Evolutionary conservation across 2,329 filamentous ascomycete species (phyloP), one percentile per base, ranked within the genome.

Genomic region (Hypoxylon sp.): DNA sequence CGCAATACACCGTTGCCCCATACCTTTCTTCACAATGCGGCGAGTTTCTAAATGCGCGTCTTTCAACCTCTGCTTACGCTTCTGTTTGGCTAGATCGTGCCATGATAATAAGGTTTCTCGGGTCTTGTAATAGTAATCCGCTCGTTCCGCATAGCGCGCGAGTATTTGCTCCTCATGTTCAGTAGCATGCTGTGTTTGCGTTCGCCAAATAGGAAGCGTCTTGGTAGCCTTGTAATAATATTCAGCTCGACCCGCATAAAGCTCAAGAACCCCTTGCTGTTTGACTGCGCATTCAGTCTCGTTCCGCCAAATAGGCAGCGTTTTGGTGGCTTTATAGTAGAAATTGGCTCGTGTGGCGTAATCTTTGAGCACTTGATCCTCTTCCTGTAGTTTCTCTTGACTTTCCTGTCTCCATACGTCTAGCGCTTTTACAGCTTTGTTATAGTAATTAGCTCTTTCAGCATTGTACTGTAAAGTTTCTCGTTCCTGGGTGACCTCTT

Each of bases 31-130:
- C 23, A 78, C 75, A 54, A 71, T 65, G 12, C 75, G 76, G 21
- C 76, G 76, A 14, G 74, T 74, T 63, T 77, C 76, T 39, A 77
- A 51, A 63, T 78, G 71, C 6, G 76, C 74, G 27, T 77, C 74
- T 52, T 68, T 75, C 12, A 78, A 61, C 41, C 68, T 74, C 34
- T 73, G 63, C 61, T 75, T 78, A n/a, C 75, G 75, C 48, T 57
- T 74, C 61, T 74, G 53, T 50, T 75, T 76, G 2, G 76, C 67
- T 21, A 55, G 37, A 1, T 71, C 54, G 41, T 68, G 67, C 76
- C 76, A 78, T 8, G 63, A 41, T 14, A 68, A 19, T 12, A 77
- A 32, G 0, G 73, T 70, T 14, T 67, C 68, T 37, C 63, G 69
- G 19, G 73, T 72, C 52, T 50, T 71, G 47, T 76, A 75, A 54